Evolutionary conservation across 2,329 filamentous ascomycete genomes (phyloP).

Genomic region (Leptoxyphium fumago): DNA sequence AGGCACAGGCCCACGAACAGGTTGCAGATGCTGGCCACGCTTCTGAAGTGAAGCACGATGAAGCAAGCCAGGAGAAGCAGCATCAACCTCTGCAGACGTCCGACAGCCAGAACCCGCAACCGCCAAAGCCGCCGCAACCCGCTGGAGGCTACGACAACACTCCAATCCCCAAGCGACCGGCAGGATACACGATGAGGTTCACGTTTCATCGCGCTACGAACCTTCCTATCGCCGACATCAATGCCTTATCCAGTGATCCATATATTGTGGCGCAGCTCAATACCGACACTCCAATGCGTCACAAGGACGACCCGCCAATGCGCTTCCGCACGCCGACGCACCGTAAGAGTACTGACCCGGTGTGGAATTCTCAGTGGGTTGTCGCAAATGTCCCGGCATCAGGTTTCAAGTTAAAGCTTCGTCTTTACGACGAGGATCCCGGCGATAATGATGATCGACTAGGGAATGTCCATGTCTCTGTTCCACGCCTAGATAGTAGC

Average conservation of each 20-base stretch:
- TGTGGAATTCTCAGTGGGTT: slow-evolving; percentile 76
- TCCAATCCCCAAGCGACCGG: slow-evolving; percentile 54
- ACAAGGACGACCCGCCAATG: slow-evolving; percentile 73
- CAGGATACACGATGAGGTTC: slow-evolving; percentile 70
- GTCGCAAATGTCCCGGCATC: slow-evolving; percentile 71
- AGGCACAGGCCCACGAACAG: background rate
- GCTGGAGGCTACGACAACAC: slow-evolving; percentile 69
- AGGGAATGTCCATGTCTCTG: slow-evolving; percentile 65
- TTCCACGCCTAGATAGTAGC: slow-evolving; percentile 42
- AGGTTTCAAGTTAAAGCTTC: slow-evolving; percentile 73
- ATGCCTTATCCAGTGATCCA: slow-evolving; percentile 66
- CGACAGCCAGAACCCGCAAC: background rate
- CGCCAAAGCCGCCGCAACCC: slow-evolving; percentile 24
- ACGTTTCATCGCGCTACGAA: slow-evolving; percentile 70
- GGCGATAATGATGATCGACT: slow-evolving; percentile 75
- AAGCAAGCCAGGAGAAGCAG: background rate
- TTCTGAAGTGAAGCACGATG: too few relatives aligned
- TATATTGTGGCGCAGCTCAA: slow-evolving; percentile 65
- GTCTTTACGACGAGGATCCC: slow-evolving; percentile 81
- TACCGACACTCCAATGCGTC: slow-evolving; percentile 53
- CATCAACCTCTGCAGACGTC: background rate
- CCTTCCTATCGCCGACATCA: slow-evolving; percentile 68
- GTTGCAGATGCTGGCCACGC: background rate
- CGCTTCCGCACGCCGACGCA: slow-evolving; percentile 63
- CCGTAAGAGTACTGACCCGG: slow-evolving; percentile 55